These are phyloP conservation scores for Candida pseudofarinosa DNA, from an alignment of 805 yeast species.

Conservation along the genomic window DNA sequence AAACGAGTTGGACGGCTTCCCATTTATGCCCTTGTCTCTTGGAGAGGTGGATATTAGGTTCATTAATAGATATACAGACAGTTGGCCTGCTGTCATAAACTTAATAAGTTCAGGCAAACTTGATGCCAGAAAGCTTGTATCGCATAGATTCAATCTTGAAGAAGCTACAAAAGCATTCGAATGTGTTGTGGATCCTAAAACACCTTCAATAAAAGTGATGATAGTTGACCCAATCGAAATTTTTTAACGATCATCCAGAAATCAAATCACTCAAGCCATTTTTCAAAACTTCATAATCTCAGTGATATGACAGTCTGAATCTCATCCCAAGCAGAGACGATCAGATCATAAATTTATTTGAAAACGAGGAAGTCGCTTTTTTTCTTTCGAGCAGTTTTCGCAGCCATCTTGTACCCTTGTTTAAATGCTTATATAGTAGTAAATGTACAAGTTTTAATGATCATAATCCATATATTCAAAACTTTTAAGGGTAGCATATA, in stretches of 20 bases:
- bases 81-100: conserved; percentile 14
- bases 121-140: conserved; percentile 15
- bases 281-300: no score
- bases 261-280: no score
- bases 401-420: no score
- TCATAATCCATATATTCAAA: no score
- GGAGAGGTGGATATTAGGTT: conserved; percentile 17
- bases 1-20: conserved; percentile 14
- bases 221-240: conserved; percentile 10
- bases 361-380: no score
- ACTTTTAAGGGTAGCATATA: no score
- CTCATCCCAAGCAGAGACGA: not conserved
- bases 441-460: no score
- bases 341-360: not conserved
- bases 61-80: conserved; percentile 14
- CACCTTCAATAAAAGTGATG: conserved; percentile 14
- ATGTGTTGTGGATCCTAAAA: conserved; percentile 18
- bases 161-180: conserved; percentile 19
- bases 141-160: conserved; percentile 16
- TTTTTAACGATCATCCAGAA: no score
- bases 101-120: conserved; percentile 7
- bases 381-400: no score
- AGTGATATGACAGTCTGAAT: no score
- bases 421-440: no score
- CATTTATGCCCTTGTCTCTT: conserved; percentile 13